A percentile compares a stretch with the other conserved stretches of the same genome.
These are phyloP conservation scores for Zygoascus tannicola DNA, from an alignment of 805 yeast species.

Conservation along the genomic window DNA sequence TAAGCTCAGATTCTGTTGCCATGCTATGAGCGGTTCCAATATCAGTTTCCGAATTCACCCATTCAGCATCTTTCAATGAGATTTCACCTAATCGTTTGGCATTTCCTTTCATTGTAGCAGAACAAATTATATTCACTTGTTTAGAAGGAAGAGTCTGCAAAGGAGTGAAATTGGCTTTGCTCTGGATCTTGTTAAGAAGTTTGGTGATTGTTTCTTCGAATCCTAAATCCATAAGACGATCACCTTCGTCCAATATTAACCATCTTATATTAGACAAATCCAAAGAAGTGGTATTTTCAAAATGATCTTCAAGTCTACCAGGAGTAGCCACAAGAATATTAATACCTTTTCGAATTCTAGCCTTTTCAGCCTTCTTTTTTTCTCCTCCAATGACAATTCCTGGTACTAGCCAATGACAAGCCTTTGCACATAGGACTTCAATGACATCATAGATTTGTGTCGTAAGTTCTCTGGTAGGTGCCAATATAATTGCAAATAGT, in stretches of 20 bases:
- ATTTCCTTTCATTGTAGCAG: constrained; percentile 82
- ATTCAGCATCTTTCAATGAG: constrained; percentile 62
- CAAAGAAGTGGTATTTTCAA: constrained; percentile 75
- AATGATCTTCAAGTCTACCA: constrained; percentile 90
- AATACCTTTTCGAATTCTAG: constrained; percentile 89
- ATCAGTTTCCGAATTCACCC: constrained; percentile 42
- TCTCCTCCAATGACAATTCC: constrained; percentile 98
- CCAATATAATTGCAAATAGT: constrained; percentile 74
- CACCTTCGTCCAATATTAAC: constrained; percentile 95
- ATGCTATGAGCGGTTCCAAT: too few species aligned
- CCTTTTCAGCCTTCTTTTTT: constrained; percentile 93
- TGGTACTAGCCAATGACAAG: constrained; percentile 86
- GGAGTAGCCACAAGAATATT: constrained; percentile 96
- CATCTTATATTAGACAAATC: constrained; percentile 69
- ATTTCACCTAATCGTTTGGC: constrained; percentile 76
- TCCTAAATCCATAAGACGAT: constrained; percentile 88
- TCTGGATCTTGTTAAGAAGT: constrained; percentile 54
- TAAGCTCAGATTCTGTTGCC: constrained; percentile 28
- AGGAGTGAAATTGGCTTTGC: constrained; percentile 33
- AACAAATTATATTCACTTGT: constrained; percentile 76
- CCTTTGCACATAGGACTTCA: constrained; percentile 51
- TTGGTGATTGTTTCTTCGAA: constrained; percentile 86
- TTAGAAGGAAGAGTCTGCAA: constrained; percentile 56
- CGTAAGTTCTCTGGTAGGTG: constrained; percentile 95
- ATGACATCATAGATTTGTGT: constrained; percentile 78